These are phyloP conservation scores for Madurella fahalii DNA, from an alignment of 2,329 filamentous ascomycete genomes.

Conservation along the genomic window DNA sequence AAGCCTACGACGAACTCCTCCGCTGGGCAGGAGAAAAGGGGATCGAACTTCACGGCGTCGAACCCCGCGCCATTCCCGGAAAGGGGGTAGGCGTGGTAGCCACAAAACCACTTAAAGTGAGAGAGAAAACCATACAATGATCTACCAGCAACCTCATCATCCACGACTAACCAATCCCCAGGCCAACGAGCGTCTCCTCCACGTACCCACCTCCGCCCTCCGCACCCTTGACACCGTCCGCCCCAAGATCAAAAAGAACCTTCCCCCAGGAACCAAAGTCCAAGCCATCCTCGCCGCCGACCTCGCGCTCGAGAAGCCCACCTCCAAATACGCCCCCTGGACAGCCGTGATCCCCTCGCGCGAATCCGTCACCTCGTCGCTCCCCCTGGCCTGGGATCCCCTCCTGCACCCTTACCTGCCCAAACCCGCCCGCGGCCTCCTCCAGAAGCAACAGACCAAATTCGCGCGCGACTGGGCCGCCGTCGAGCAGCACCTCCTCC, in stretches of 20 bases:
- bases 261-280: slow-evolving; percentile 54
- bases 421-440: slow-evolving; percentile 38
- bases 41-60: slow-evolving; percentile 63
- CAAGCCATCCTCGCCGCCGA: slow-evolving; percentile 72
- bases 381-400: slow-evolving; percentile 48
- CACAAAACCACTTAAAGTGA: slow-evolving; percentile 60
- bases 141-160: neutral
- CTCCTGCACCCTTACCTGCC: slow-evolving; percentile 47
- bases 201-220: slow-evolving; percentile 60
- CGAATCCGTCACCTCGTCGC: slow-evolving; percentile 49
- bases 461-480: slow-evolving; percentile 40
- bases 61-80: slow-evolving; percentile 62
- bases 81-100: slow-evolving; percentile 77
- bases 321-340: slow-evolving; percentile 54
- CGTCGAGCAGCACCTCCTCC: slow-evolving; percentile 29
- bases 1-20: slow-evolving; percentile 49
- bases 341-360: slow-evolving; percentile 61
- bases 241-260: slow-evolving; percentile 48
- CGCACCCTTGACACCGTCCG: slow-evolving; percentile 58
- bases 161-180: slow-evolving; percentile 21
- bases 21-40: slow-evolving; percentile 64
- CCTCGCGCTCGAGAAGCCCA: slow-evolving; percentile 51
- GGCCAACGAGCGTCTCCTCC: slow-evolving; percentile 54
- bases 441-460: slow-evolving; percentile 49
- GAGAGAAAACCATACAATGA: slow-evolving; percentile 10